Conservation (phyloP, 2,329 filamentous ascomycete genomes). For the Ophiostoma tasmaniense region DNA sequence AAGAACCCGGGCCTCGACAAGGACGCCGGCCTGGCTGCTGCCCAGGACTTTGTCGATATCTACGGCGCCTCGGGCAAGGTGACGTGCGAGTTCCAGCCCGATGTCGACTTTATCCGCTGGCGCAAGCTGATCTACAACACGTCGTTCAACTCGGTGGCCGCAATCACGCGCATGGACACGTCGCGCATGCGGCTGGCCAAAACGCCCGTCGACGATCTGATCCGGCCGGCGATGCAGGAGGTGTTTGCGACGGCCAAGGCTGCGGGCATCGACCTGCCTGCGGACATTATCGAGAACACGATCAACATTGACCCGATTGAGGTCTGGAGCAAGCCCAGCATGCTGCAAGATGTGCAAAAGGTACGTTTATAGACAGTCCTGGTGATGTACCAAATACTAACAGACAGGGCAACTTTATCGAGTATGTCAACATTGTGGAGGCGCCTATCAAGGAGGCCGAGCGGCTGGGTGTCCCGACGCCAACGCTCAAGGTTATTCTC, state of each 20-base stretch:
- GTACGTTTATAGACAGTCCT: background rate
- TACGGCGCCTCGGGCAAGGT: constrained; percentile 74
- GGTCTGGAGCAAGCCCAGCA: constrained; percentile 43
- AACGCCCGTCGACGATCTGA: constrained; percentile 25
- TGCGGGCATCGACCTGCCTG: constrained; percentile 35
- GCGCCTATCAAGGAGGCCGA: constrained; percentile 47
- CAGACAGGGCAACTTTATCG: constrained; percentile 40
- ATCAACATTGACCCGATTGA: constrained; percentile 41
- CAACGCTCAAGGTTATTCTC: constrained; percentile 42
- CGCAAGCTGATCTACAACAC: constrained; percentile 19
- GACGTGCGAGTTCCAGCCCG: constrained; percentile 53
- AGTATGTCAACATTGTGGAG: constrained; percentile 48
- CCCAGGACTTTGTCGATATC: constrained; percentile 9
- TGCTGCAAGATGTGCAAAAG: constrained; percentile 44
- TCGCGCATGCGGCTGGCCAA: constrained; percentile 14
- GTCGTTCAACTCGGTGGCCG: constrained; percentile 15
- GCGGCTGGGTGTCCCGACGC: constrained; percentile 39
- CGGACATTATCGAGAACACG: constrained; percentile 35
- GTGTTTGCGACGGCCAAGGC: constrained; percentile 38
- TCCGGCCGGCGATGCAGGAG: constrained; percentile 45
- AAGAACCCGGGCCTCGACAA: background rate
- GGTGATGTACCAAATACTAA: background rate
- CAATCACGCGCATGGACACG: constrained; percentile 16
- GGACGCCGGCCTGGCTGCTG: background rate
- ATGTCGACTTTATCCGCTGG: constrained; percentile 15